Evolutionary conservation across 768 basidiomycete species (phyloP).

Genomic region (Leccinum longicurvipes): DNA sequence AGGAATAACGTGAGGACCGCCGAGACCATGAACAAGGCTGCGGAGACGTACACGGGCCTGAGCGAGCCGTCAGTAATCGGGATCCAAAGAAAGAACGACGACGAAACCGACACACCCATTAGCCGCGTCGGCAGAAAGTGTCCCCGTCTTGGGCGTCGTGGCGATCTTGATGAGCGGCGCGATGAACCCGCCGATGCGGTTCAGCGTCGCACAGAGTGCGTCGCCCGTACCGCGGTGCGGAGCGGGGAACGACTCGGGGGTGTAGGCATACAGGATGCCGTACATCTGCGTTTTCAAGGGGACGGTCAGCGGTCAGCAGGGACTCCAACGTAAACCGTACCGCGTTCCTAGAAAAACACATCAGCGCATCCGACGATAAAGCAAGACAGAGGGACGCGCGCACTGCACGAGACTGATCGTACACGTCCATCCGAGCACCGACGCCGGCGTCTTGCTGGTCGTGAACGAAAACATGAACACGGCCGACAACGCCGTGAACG

Average conservation of each 20-base stretch:
- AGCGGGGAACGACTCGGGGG: slow-evolving; percentile 58
- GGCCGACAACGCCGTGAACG: slow-evolving; percentile 42
- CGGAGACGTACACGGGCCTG: slow-evolving; percentile 49
- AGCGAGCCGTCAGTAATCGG: neutral
- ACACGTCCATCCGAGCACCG: slow-evolving; percentile 46
- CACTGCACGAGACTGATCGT: slow-evolving; percentile 41
- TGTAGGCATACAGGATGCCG: slow-evolving; percentile 54
- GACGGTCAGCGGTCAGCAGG: neutral
- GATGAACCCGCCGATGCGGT: slow-evolving; percentile 46
- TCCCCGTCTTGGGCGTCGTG: slow-evolving; percentile 35
- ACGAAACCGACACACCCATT: slow-evolving; percentile 34
- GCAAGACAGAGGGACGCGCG: slow-evolving; percentile 12
- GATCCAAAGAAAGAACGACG: neutral
- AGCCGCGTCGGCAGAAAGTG: slow-evolving; percentile 28
- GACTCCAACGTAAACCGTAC: slow-evolving; percentile 18
- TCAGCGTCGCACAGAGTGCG: slow-evolving; percentile 46
- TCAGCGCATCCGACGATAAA: neutral
- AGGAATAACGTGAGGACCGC: slow-evolving; percentile 39
- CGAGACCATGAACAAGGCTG: slow-evolving; percentile 43
- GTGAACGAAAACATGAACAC: slow-evolving; percentile 53
- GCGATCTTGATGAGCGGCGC: slow-evolving; percentile 49
- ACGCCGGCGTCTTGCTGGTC: slow-evolving; percentile 38
- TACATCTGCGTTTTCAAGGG: slow-evolving; percentile 42
- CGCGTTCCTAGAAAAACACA: slow-evolving; percentile 29
- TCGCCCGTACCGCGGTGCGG: slow-evolving; percentile 56